Base-by-base conservation (phyloP, 1,284 basidiomycete genomes). In the Fomitopsis palustris region DNA sequence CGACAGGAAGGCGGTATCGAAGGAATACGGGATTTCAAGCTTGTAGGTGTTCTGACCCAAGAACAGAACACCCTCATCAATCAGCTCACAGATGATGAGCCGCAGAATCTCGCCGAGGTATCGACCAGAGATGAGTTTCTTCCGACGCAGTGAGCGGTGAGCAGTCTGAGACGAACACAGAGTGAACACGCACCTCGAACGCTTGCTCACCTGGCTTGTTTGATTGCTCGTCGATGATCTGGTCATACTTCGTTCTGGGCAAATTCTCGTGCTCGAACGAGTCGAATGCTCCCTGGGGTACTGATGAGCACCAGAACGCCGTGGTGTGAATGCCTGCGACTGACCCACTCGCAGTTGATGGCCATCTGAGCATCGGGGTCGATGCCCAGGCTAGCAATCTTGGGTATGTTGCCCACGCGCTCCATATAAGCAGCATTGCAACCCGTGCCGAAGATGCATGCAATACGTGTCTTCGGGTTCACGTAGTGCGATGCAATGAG, bases 381-480 rank as follows among this genome's bases (percentile, higher is more conserved):
- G 63, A 98, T 81, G 1, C 88, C 87, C 23, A 96, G 77, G 59
- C 86, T 67, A 60, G 84, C 81, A 66, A 98, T 86, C 82, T 99
- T 94, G 53, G 85, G 84, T 45, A 92, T 88, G 61, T 85, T 79
- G 37, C 76, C 75, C 19, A 96, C 84, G 61, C 88, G 87, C 74
- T 99, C 96, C 92, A 95, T 95, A 72, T 96, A 96, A 4, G 96
- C 96, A 0, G 96, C 97, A 74, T 99, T 99, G 74, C 96, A 99
- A 0, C 96, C 96, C 2, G 96, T 99, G 39, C 96, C 97, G 68
- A 98, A 97, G 71, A 99, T 99, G 72, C 93, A 91, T 1, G 94
- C 96, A 64, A 98, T 96, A 72, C 92, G 91, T 41, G 96, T 97
- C 66, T 77, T 79, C 1, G 92, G 90, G 71, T 94, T 92, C 65